Evolutionary conservation across 2,329 filamentous ascomycete species (phyloP), one percentile per base, ranked within the genome.

Genomic region (Hirsutella thompsonii): DNA sequence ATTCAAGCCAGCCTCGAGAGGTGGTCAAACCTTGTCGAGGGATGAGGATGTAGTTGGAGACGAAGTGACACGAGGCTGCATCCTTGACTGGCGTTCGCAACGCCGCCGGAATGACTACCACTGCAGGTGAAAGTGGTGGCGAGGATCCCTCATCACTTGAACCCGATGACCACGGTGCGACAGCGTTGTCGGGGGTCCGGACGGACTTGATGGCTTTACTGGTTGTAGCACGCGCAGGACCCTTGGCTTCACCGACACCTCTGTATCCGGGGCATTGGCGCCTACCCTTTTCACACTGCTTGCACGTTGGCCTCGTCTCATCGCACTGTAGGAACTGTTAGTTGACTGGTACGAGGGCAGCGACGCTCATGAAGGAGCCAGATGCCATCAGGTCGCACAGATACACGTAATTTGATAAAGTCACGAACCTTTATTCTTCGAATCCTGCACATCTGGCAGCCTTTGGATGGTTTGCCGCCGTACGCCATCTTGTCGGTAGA

Each of bases 381-480:
- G 11, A 26, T 11, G 23, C 6, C 23, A 11, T 26, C 6, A 26
- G 6, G 23, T 11, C 11, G 23, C 23, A 26, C 23, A 6, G 23
- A 26, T 26, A 26, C 6, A 26, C 23, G 6, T 6, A 11, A 26
- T 6, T 9, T 9, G 32, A 18, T 8, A n/a, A 9, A 18, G 3
- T 3, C 14, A 34, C 32, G n/a, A 18, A 81, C 81, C 70, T 84
- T 85, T 55, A 85, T 84, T 50, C 80, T 70, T 48, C 81, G 69
- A 35, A 72, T 80, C 56, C 80, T 73, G 58, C 81, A 85, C 72
- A 80, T 83, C 62, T 82, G 79, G 53, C 81, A 85, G 51, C 79
- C 81, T 59, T 67, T 64, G 2, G 75, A 79, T 51, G 76, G 74
- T 59, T 76, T 78, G 32, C 76, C 76, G 45, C 72, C 76, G 50